phyloP scores from a whole-genome alignment of 805 yeast genomes.

The Jamesozyma rosinii region DNA sequence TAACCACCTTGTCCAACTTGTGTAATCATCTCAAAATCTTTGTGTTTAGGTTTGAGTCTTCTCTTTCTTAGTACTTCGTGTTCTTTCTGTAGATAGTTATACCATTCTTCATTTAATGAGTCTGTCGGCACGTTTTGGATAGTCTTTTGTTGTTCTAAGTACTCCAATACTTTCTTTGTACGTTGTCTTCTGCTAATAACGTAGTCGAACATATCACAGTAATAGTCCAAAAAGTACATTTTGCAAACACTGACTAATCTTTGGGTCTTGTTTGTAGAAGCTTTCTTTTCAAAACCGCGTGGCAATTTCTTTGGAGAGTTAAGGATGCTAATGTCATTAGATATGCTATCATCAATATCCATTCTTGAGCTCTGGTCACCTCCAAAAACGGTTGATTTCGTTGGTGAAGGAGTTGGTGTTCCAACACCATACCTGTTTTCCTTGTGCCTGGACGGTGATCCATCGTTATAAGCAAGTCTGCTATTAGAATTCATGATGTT shows the following conservation, averaged over 20 bases:
- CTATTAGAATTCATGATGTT: constrained; percentile 1
- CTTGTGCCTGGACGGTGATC: constrained; percentile 17
- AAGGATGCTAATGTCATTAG: constrained; percentile 19
- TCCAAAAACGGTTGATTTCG: constrained; percentile 20
- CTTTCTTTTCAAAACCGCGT: constrained; percentile 45
- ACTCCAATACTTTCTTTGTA: constrained; percentile 55
- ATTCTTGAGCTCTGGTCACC: constrained; percentile 27
- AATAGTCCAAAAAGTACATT: constrained; percentile 87
- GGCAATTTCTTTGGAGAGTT: constrained; percentile 32
- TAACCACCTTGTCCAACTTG: constrained; percentile 99
- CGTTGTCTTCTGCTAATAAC: constrained; percentile 81
- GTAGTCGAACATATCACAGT: constrained; percentile 92
- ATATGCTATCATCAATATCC: constrained; percentile 27
- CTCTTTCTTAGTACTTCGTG: constrained; percentile 77
- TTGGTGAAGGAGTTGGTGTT: constrained; percentile 25
- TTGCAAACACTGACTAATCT: constrained; percentile 87
- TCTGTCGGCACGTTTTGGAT: constrained; percentile 27
- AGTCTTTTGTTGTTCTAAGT: constrained; percentile 34
- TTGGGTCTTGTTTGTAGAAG: constrained; percentile 66
- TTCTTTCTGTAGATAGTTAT: constrained; percentile 73
- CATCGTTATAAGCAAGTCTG: constrained; percentile 1
- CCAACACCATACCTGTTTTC: constrained; percentile 6
- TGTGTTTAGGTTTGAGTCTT: constrained; percentile 84
- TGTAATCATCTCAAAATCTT: constrained; percentile 91
- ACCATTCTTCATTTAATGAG: constrained; percentile 52